Base-by-base conservation (phyloP, 345 rosid species). In the Raphanus raphanistrum region DNA sequence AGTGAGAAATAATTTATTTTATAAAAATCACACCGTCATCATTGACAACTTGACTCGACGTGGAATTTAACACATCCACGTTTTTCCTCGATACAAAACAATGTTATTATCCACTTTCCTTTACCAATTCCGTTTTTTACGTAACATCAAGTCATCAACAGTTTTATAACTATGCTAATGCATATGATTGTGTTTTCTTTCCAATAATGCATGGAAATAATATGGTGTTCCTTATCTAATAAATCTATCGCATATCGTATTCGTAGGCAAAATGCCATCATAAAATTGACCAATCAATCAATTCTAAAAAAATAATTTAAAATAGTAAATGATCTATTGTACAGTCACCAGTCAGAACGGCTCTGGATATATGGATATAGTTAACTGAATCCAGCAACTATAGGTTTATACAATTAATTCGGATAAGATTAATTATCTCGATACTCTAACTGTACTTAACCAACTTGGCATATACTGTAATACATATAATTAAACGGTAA, bases 381-480 rank as follows among this genome's bases (percentile, higher is more conserved):
- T 71, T 66, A 72, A 54, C 26, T 66, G 72, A 32, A 45, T 66
- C 57, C n/a, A 21, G 67, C 54, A 78, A 31, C 15, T 25, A 65
- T 66, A 38, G 11, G 62, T 57, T 57, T 25, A 71, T 71, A 65
- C 73, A 26, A 62, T 72, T 72, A 57, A 71, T 12, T 16, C 38
- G 59, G 74, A 73, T 79, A 79, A 79, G 65, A 67, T 73, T 45
- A 11, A 8, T n/a, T 41, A 6, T 17, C 52, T 71, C 71, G 55
- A 31, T n/a, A 26, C 43, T 70, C 43, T 7, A 41, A 68, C 27
- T 66, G 8, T 15, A 38, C 43, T 55, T 13, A 15, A 9, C 8
- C n/a, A 73, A 21, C 31, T 61, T 36, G 55, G 4, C 57, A 41
- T 62, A 62, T 41, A 21, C 21, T 21, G 21, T 21, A 62, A n/a